Base-by-base conservation (phyloP, 164 flowering plant genomes). In the Euptelea pleiosperma region DNA sequence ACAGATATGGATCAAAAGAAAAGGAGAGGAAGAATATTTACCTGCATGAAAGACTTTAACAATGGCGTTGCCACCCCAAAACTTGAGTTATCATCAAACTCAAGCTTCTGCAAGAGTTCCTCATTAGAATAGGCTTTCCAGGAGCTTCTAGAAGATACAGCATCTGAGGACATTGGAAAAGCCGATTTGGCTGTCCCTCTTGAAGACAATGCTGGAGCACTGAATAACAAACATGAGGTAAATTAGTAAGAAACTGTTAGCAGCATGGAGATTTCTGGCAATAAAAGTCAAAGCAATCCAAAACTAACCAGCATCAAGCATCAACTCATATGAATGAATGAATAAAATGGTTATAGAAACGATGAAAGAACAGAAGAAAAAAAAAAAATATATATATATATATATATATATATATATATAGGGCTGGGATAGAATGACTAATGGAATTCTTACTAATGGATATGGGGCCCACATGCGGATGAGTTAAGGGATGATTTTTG, bases 31-130 rank as follows among this genome's bases (percentile, higher is more conserved):
- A 60, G 19, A 29, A 36, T 14, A 11, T 2, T 12, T 67, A 86
- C 98, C 96, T 93, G 93, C 96, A 93, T 90, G 65, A 88, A 86
- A 65, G 93, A 91, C 74, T 85, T 91, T 33, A 91, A 73, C 10
- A 93, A 69, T 52, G 99, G 99, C 5, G 95, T 51, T 35, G 97
- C 95, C 47, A 77, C 84, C 43, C 94, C 91, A 61, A 82, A 81
- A 79, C 85, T 78, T 33, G 89, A 75, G 58, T 66, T 73, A 36
- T 85, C 93, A 61, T 85, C 91, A 63, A 77, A 66, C 59, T 82
- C 83, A 51, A 74, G 71, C 36, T 74, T 81, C 15, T 70, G 77
- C 18, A 95, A 76, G 31, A 77, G 76, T 59, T 91, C 93, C 28
- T 87, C 89, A 64, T 78, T 81, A 26, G 86, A 47, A 72, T 75